Evolutionary conservation across 805 yeast genomes (phyloP).

Genomic region (Wickerhamiella cacticola): DNA sequence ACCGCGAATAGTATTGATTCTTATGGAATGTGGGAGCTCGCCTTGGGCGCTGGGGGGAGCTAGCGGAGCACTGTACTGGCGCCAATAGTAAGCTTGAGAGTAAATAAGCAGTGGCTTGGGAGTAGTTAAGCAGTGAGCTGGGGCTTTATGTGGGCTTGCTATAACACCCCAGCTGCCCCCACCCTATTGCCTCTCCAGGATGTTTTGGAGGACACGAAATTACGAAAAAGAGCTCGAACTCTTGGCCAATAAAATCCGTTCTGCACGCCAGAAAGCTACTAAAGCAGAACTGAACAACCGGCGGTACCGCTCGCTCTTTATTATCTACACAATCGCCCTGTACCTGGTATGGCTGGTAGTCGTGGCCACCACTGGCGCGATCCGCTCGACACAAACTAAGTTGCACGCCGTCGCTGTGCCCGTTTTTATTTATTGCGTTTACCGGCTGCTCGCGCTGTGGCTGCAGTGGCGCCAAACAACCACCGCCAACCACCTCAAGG

Average conservation of each 20-base stretch:
- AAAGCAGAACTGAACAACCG: slow-evolving; percentile 19
- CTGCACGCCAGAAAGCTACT: slow-evolving; percentile 16
- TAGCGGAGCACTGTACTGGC: too few species aligned
- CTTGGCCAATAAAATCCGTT: slow-evolving; percentile 24
- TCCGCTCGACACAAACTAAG: not conserved
- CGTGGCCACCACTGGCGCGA: slow-evolving; percentile 9
- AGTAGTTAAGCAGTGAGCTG: too few species aligned
- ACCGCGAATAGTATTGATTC: too few species aligned
- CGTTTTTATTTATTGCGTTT: slow-evolving; percentile 17
- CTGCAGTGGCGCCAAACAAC: slow-evolving; percentile 21
- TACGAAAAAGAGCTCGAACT: slow-evolving; percentile 29
- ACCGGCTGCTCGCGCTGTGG: slow-evolving; percentile 15
- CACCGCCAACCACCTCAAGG: slow-evolving; percentile 25
- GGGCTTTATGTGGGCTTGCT: too few species aligned
- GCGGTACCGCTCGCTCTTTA: slow-evolving; percentile 25
- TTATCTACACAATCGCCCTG: slow-evolving; percentile 25
- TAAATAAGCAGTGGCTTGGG: too few species aligned
- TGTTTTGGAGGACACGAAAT: slow-evolving; percentile 15
- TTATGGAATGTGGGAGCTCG: too few species aligned
- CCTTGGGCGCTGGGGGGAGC: too few species aligned
- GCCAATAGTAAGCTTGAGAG: too few species aligned
- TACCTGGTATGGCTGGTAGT: slow-evolving; percentile 23
- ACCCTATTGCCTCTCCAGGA: not conserved
- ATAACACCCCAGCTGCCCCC: too few species aligned
- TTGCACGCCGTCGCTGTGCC: slow-evolving; percentile 12